A percentile compares a stretch with the other conserved stretches of the same genome.
These are phyloP conservation scores for Nakataea oryzae DNA, from an alignment of 2,329 filamentous ascomycete genomes.

Conservation along the genomic window DNA sequence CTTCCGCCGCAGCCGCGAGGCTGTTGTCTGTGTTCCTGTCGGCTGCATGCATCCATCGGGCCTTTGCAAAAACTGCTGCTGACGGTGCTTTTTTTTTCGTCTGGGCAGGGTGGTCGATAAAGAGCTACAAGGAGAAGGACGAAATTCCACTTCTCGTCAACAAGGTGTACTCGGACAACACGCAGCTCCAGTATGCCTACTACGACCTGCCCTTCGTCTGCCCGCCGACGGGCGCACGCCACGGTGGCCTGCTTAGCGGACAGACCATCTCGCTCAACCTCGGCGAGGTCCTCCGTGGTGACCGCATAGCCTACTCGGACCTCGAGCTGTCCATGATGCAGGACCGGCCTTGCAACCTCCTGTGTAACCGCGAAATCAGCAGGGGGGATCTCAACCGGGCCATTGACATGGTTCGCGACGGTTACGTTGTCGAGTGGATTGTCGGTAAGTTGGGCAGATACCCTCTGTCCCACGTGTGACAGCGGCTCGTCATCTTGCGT, in stretches of 20 bases:
- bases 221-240: conserved; percentile 59
- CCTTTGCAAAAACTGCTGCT: conserved; percentile 6
- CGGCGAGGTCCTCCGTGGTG: conserved; percentile 77
- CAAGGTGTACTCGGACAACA: conserved; percentile 84
- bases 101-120: conserved; percentile 65
- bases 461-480: not conserved
- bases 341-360: conserved; percentile 60
- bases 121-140: conserved; percentile 67
- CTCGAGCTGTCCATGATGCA: conserved; percentile 70
- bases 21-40: not conserved
- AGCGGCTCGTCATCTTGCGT: not conserved
- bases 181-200: conserved; percentile 85
- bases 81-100: conserved; percentile 7
- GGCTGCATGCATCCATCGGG: not conserved
- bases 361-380: conserved; percentile 61
- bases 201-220: conserved; percentile 83
- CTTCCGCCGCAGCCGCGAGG: conserved; percentile 2
- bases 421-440: conserved; percentile 88
- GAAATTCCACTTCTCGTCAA: conserved; percentile 79
- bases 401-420: conserved; percentile 61
- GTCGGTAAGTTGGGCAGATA: conserved; percentile 27
- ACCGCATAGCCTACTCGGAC: conserved; percentile 76
- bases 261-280: conserved; percentile 74
- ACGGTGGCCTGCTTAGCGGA: conserved; percentile 61
- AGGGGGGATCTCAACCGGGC: conserved; percentile 56